Conservation (phyloP, 2,329 filamentous ascomycete genomes). For the Dothideomycetes sp. region DNA sequence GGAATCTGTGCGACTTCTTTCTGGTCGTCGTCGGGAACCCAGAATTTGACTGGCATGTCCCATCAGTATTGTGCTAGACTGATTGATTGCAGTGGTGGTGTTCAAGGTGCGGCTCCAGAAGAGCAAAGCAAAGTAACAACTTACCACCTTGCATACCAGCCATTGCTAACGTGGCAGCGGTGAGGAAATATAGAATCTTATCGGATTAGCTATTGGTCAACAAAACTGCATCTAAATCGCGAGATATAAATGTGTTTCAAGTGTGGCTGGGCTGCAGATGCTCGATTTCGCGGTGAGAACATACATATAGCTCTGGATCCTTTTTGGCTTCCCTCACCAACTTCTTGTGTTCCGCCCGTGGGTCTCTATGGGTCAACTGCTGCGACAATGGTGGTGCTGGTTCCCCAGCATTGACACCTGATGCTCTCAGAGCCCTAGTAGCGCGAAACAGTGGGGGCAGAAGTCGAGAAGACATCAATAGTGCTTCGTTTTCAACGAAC, state of each 20-base stretch:
- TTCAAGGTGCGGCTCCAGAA: too few relatives aligned
- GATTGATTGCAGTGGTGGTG: too few relatives aligned
- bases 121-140: background rate
- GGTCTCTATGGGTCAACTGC: constrained; percentile 1
- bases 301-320: constrained; percentile 2
- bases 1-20: background rate
- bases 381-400: background rate
- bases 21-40: background rate
- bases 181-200: background rate
- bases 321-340: background rate
- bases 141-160: background rate
- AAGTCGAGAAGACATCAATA: too few relatives aligned
- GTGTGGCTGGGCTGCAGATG: too few relatives aligned
- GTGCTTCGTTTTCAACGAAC: too few relatives aligned
- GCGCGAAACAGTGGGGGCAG: too few relatives aligned
- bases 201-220: background rate
- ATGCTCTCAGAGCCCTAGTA: too few relatives aligned
- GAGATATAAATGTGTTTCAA: too few relatives aligned
- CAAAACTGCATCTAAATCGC: too few relatives aligned
- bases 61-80: background rate
- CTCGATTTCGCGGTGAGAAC: too few relatives aligned
- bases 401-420: background rate
- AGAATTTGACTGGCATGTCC: background rate
- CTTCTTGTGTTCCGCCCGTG: constrained; percentile 2
- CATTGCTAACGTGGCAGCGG: background rate